These are phyloP conservation scores for Hygrophila difformis DNA, from an alignment of 257 asterid genomes.

Conservation along the genomic window DNA sequence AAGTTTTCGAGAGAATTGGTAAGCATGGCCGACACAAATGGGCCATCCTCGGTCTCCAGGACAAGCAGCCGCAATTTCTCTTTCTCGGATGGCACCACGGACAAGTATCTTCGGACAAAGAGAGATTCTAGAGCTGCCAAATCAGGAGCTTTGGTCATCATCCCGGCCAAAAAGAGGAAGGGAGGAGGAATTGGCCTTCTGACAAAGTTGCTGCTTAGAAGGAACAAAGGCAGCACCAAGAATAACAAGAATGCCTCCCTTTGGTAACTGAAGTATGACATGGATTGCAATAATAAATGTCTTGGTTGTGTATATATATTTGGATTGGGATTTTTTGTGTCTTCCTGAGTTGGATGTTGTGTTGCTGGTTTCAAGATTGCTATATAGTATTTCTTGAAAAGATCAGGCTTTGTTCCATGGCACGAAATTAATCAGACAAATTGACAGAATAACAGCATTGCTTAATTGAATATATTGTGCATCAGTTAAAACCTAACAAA, in stretches of 20 bases:
- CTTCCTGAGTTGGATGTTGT: slow-evolving; percentile 10
- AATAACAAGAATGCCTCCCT: slow-evolving; percentile 21
- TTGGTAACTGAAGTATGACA: slow-evolving; percentile 22
- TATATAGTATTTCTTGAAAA: too few relatives aligned
- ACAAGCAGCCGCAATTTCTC: not conserved
- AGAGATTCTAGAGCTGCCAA: slow-evolving; percentile 16
- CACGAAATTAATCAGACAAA: too few relatives aligned
- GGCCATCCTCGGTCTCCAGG: not conserved
- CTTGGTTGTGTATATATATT: slow-evolving; percentile 13
- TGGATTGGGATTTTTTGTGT: slow-evolving; percentile 7
- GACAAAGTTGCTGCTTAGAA: slow-evolving; percentile 59
- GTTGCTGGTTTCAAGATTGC: slow-evolving; percentile 4
- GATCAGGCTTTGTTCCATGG: too few relatives aligned
- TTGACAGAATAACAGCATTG: too few relatives aligned
- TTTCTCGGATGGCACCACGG: slow-evolving; percentile 14
- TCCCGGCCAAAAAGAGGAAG: slow-evolving; percentile 40
- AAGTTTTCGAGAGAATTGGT: slow-evolving; percentile 26
- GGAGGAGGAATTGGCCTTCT: slow-evolving; percentile 53
- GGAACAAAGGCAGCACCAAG: slow-evolving; percentile 38
- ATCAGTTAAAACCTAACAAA: too few relatives aligned
- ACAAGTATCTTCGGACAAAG: slow-evolving; percentile 11
- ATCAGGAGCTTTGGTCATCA: slow-evolving; percentile 40
- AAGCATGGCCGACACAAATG: slow-evolving; percentile 14
- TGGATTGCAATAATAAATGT: slow-evolving; percentile 12
- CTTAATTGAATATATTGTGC: too few relatives aligned